phyloP scores from a whole-genome alignment of 306 rosid species.

The Fragaria nilgerrensis region DNA sequence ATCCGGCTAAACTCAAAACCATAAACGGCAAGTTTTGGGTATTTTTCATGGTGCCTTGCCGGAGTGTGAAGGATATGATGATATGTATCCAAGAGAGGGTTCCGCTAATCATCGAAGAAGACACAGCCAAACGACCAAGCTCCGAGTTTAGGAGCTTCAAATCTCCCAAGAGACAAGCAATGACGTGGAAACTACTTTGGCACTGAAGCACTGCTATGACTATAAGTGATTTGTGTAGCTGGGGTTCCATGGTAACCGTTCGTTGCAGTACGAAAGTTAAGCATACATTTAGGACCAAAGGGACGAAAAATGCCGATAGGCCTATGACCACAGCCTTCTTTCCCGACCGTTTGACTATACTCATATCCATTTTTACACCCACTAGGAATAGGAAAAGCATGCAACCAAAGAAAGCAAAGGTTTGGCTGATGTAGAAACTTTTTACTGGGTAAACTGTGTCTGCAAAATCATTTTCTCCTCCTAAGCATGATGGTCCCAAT shows the following conservation, averaged over 20 bases:
- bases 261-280: background rate
- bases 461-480: conserved; percentile 2
- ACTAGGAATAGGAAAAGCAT: conserved; percentile 46
- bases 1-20: background rate
- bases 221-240: background rate
- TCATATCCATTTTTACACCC: conserved; percentile 47
- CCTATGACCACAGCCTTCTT: conserved; percentile 47
- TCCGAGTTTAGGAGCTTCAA: conserved; percentile 62
- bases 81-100: background rate
- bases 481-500: conserved; percentile 50
- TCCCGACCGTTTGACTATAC: conserved; percentile 23
- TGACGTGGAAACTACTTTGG: conserved; percentile 44
- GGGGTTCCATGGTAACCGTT: background rate
- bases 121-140: conserved; percentile 49
- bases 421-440: conserved; percentile 35
- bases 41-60: background rate
- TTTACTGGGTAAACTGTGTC: conserved; percentile 29
- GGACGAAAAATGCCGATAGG: conserved; percentile 14
- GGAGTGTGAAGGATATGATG: rapidly evolving
- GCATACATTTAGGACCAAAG: conserved; percentile 2
- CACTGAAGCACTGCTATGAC: conserved; percentile 31
- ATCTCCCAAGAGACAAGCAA: conserved; percentile 33
- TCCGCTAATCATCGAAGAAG: conserved; percentile 51
- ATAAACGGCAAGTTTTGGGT: background rate
- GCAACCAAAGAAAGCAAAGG: conserved; percentile 45